Base-by-base conservation (phyloP, 1,284 basidiomycete genomes). In the Melampsora larici-populina region DNA sequence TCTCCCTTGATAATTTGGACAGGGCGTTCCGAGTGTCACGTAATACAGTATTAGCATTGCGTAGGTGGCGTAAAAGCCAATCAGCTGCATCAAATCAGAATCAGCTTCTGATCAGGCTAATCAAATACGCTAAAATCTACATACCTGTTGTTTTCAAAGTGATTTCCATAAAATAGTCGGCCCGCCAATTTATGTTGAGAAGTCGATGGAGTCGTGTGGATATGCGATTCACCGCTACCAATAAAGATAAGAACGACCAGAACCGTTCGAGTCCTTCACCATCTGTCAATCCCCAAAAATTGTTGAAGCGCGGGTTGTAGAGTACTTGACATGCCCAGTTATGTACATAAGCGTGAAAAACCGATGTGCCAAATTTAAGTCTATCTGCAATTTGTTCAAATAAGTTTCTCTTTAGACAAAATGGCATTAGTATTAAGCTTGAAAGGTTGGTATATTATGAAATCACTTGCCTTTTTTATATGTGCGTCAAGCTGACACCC, bases 401-500 rank as follows among this genome's bases (percentile, higher is more conserved):
- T 4, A 55, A 55, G 3, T 55, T 21, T 24, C 17, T 3, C 18
- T 55, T 3, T 55, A 4, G 24, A 55, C 36, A n/a, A n/a, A n/a
- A 33, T 13, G 36, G 36, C 6, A 8, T 33, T 67, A 29, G 46
- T 9, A 31, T 67, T 11, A 36, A 24, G 4, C 21, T 17, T 55
- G 11, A n/a, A 24, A 9, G 17, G 9, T 33, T 24, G 24, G 3
- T 9, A 43, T 33, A 63, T 2, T 65, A 26, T 15, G 13, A 15
- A 8, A 40, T 2, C 1, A 69, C 15, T 31, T 11, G 51, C 36
- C 67, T 69, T 69, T 18, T 17, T 69, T 6, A 69, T 24, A 49
- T 69, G 67, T n/a, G 67, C 29, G 26, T 69, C 67, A 24, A 69
- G 46, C 7, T 69, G 67, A 49, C 67, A 69, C 7, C 36, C 36